phyloP scores from a whole-genome alignment of 106 monocot genomes.

The Amphibolis antarctica region DNA sequence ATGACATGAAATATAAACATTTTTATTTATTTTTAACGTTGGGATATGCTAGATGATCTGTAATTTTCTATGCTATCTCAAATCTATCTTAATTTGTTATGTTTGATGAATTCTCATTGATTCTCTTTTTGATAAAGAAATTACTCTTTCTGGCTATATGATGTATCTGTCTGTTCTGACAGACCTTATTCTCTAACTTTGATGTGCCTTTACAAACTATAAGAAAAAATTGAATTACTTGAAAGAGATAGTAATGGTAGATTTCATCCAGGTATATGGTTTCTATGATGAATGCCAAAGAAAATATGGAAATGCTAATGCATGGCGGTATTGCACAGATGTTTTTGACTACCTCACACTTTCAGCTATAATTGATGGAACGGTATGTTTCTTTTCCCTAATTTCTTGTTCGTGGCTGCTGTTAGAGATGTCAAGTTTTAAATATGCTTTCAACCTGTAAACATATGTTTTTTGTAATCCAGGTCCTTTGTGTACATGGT shows the following conservation, averaged over 20 bases:
- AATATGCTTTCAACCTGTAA: neutral
- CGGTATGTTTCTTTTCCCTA: conserved; percentile 31
- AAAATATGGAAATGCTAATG: conserved; percentile 98
- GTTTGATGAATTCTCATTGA: too few species aligned
- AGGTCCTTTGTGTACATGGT: conserved; percentile 98
- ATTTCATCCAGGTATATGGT: conserved; percentile 66
- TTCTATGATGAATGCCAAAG: conserved; percentile 99
- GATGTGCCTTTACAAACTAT: neutral
- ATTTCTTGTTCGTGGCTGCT: neutral
- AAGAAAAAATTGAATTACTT: neutral
- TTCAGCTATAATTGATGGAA: conserved; percentile 97
- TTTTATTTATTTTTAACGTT: neutral
- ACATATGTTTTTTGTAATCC: conserved; percentile 6
- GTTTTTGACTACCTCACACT: conserved; percentile 96
- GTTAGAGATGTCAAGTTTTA: neutral
- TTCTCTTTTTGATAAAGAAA: too few species aligned
- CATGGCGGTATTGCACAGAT: conserved; percentile 98
- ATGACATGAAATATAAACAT: neutral
- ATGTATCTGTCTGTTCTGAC: neutral
- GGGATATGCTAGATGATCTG: too few species aligned
- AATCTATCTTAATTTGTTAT: too few species aligned
- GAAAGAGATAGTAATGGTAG: neutral
- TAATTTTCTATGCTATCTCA: too few species aligned
- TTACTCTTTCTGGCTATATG: neutral
- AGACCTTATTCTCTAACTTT: neutral